Conservation (phyloP, 495 filamentous ascomycete genomes). For the Recurvomyces mirabilis region DNA sequence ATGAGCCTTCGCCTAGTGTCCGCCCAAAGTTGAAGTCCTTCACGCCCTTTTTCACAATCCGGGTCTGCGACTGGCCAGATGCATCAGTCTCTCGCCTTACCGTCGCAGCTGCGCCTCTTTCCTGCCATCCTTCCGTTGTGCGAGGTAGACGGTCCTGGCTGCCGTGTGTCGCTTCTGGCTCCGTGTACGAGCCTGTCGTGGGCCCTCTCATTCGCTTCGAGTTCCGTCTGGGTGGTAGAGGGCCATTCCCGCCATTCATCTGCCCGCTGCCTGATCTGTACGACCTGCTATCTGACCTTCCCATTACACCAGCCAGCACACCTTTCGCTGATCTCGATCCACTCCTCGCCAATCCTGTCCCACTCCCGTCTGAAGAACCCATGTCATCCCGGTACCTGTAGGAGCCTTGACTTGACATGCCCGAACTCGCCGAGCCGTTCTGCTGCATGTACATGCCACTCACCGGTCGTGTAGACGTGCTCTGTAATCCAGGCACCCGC, state of each 20-base stretch:
- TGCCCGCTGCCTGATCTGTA: conserved; percentile 46
- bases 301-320: conserved; percentile 30
- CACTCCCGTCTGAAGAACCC: conserved; percentile 13
- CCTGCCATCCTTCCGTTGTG: conserved; percentile 84
- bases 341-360: conserved; percentile 7
- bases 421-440: conserved; percentile 30
- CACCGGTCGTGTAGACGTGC: conserved; percentile 7
- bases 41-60: conserved; percentile 89
- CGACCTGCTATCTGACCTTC: conserved; percentile 39
- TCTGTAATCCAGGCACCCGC: not conserved
- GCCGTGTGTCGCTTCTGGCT: conserved; percentile 44
- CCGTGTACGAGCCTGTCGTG: conserved; percentile 51
- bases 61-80: conserved; percentile 68
- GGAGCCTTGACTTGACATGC: conserved; percentile 20
- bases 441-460: conserved; percentile 31
- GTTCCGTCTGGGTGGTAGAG: conserved; percentile 49
- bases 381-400: conserved; percentile 33
- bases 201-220: conserved; percentile 49
- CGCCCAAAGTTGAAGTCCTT: conserved; percentile 93
- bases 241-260: conserved; percentile 42
- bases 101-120: conserved; percentile 74
- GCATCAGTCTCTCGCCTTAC: conserved; percentile 70
- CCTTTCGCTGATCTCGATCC: conserved; percentile 14
- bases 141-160: too few species aligned
- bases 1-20: conserved; percentile 90